Percentiles rank a stretch among this genome's conserved stretches.
Evolutionary conservation across 306 rosid species (phyloP).

Genomic region (Sphenostylis stenocarpa): DNA sequence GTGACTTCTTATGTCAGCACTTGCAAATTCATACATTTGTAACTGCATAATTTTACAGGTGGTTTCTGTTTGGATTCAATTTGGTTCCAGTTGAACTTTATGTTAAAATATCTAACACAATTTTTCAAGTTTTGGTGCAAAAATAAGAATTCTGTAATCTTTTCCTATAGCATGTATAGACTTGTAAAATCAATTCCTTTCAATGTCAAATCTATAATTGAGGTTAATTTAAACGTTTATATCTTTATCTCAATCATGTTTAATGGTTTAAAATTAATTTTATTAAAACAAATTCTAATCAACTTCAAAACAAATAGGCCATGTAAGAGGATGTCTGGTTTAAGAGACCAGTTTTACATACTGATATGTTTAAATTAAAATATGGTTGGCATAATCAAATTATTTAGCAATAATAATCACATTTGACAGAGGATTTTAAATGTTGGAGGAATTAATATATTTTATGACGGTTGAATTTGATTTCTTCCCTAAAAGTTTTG

Average conservation of each 20-base stretch:
- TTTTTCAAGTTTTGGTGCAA: background rate
- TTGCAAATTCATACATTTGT: background rate
- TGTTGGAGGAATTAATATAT: too few relatives aligned
- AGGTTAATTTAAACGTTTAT: background rate
- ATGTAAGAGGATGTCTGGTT: background rate
- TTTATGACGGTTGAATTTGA: too few relatives aligned
- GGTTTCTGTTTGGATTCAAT: background rate
- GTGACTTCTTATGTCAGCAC: background rate
- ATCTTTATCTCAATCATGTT: background rate
- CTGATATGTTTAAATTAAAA: background rate
- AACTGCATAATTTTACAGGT: background rate
- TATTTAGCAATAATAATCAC: background rate
- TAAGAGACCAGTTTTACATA: background rate
- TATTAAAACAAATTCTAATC: background rate
- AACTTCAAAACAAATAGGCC: background rate
- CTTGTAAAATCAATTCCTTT: background rate
- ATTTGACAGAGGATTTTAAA: too few relatives aligned
- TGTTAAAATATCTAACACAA: background rate
- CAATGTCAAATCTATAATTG: background rate
- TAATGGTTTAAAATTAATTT: background rate
- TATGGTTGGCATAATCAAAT: background rate
- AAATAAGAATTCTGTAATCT: too few relatives aligned
- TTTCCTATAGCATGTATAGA: too few relatives aligned
- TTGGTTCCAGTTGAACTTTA: background rate
- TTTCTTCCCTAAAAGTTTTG: too few relatives aligned